Evolutionary conservation across 371 early-diverging fungal genomes (phyloP).

Genomic region (Blakeslea trispora): DNA sequence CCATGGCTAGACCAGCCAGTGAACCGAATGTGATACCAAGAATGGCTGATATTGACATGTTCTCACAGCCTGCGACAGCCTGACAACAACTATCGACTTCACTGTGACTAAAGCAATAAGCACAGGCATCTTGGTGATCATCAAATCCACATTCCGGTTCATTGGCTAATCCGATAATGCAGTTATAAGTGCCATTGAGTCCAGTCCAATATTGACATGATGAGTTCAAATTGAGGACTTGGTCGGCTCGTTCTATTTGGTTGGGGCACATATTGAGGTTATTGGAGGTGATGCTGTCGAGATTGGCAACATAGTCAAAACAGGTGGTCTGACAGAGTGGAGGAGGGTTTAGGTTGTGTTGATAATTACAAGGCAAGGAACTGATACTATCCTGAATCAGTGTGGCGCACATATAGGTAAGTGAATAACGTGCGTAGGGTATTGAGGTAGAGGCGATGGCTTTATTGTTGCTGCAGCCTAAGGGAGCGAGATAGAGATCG

Average conservation of each 20-base stretch:
- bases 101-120: constrained; percentile 34
- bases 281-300: constrained; percentile 25
- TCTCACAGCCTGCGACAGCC: constrained; percentile 13
- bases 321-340: constrained; percentile 48
- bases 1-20: constrained; percentile 16
- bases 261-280: constrained; percentile 33
- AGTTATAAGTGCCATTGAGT: constrained; percentile 31
- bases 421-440: constrained; percentile 50
- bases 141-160: constrained; percentile 48
- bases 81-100: constrained; percentile 37
- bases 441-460: constrained; percentile 17
- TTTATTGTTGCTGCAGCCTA: constrained; percentile 31
- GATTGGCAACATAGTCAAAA: constrained; percentile 32
- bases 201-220: constrained; percentile 43
- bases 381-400: constrained; percentile 36
- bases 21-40: constrained; percentile 29
- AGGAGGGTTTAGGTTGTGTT: constrained; percentile 29
- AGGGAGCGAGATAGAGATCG: constrained; percentile 21
- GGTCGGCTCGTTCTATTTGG: constrained; percentile 12
- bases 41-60: constrained; percentile 30
- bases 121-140: constrained; percentile 25
- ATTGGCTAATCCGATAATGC: constrained; percentile 41
- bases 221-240: constrained; percentile 22
- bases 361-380: constrained; percentile 44
- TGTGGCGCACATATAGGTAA: constrained; percentile 36